phyloP scores from a whole-genome alignment of 1,139 yeast species.

The Blastobotrys apis region DNA sequence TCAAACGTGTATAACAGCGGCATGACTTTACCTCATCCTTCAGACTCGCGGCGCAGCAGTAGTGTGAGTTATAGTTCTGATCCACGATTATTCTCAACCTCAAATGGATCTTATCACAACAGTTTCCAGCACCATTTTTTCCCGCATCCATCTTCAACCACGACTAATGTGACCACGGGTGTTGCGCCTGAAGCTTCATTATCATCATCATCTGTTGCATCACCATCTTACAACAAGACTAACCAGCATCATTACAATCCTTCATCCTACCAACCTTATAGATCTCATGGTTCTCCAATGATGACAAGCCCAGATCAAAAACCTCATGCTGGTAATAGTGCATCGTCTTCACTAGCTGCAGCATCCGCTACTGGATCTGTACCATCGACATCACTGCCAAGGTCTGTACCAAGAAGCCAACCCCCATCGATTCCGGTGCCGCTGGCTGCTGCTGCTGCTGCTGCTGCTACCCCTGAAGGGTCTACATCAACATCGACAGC shows the following conservation, averaged over 20 bases:
- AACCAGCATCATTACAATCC: no score
- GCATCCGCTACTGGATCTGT: no score
- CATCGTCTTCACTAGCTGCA: no score
- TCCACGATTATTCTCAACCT: constrained; percentile 13
- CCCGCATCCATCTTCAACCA: constrained; percentile 29
- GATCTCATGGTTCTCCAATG: constrained; percentile 5
- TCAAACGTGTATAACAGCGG: no score
- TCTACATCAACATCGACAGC: no score
- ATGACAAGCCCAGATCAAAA: constrained; percentile 4
- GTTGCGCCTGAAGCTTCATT: constrained; percentile 7
- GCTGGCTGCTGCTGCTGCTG: neutral
- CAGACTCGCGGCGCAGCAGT: constrained; percentile 8
- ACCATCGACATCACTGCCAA: no score
- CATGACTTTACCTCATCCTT: constrained; percentile 10
- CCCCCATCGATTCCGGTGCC: neutral
- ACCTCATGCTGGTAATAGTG: neutral
- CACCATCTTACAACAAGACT: no score
- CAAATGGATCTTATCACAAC: constrained; percentile 8
- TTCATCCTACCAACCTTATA: no score
- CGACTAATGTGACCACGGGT: constrained; percentile 32
- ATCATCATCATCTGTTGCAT: neutral
- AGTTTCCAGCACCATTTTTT: constrained; percentile 21
- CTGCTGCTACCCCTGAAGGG: constrained; percentile 7
- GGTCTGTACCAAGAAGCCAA: no score
- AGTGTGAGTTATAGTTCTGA: constrained; percentile 12